A percentile compares a stretch with the other conserved stretches of the same genome.
These are phyloP conservation scores for Penicillium sp. DNA, from an alignment of 2,329 filamentous ascomycete genomes.

Conservation along the genomic window DNA sequence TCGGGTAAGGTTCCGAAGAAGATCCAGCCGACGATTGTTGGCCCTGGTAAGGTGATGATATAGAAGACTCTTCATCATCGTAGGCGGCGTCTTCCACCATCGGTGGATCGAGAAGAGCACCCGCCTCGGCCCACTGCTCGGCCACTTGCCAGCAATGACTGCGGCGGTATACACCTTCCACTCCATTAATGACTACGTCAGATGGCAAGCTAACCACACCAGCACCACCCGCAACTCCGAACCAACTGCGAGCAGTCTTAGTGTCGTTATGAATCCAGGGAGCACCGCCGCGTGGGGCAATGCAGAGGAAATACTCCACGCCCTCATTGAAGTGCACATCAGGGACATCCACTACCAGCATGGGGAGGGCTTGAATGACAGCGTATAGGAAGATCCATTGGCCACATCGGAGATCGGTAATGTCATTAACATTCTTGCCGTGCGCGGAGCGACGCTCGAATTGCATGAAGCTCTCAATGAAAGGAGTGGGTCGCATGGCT, in stretches of 20 bases:
- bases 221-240: conserved; percentile 60
- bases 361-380: conserved; percentile 50
- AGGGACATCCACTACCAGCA: conserved; percentile 52
- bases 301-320: conserved; percentile 53
- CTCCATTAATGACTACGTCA: conserved; percentile 64
- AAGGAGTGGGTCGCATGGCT: conserved; percentile 53
- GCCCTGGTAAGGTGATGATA: conserved; percentile 40
- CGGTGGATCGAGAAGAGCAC: conserved; percentile 35
- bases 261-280: conserved; percentile 51
- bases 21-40: conserved; percentile 41
- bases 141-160: conserved; percentile 69
- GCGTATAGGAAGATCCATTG: conserved; percentile 55
- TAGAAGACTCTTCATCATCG: conserved; percentile 40
- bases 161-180: conserved; percentile 66
- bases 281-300: conserved; percentile 49
- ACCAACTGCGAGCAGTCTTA: conserved; percentile 49
- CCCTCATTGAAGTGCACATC: conserved; percentile 46
- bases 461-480: conserved; percentile 50
- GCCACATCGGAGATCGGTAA: conserved; percentile 49
- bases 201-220: conserved; percentile 62
- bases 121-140: conserved; percentile 58
- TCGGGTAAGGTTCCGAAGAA: conserved; percentile 36
- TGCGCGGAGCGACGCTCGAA: conserved; percentile 48
- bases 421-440: conserved; percentile 47
- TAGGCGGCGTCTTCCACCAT: conserved; percentile 35